phyloP scores from a whole-genome alignment of 1,139 yeast genomes.

The Candida glucosophila region DNA sequence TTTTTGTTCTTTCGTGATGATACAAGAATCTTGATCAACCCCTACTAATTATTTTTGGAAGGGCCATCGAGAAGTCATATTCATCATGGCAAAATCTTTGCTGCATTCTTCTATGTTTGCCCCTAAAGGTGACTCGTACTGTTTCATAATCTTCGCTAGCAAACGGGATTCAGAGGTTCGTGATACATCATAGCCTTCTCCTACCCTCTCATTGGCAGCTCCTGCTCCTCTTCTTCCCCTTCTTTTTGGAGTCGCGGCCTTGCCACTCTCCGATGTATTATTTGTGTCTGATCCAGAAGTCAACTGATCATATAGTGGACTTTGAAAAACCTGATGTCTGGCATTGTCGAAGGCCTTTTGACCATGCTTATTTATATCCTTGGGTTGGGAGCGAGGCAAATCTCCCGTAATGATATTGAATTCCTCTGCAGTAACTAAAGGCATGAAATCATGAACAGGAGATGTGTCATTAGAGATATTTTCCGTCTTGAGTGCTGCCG shows the following conservation, averaged over 20 bases:
- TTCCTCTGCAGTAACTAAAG: conserved; percentile 29
- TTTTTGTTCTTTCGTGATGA: background rate
- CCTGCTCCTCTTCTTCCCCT: conserved; percentile 16
- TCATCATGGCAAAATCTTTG: conserved; percentile 30
- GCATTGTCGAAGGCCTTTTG: conserved; percentile 9
- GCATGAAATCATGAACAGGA: conserved; percentile 39
- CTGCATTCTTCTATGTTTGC: conserved; percentile 27
- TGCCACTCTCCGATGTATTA: conserved; percentile 12
- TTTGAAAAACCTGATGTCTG: conserved; percentile 35
- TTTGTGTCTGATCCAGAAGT: conserved; percentile 39
- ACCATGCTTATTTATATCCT: conserved; percentile 17
- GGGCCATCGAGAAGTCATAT: conserved; percentile 32
- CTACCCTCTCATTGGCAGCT: conserved; percentile 12
- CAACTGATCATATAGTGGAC: conserved; percentile 29
- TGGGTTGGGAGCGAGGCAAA: conserved; percentile 17
- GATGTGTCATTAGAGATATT: conserved; percentile 7
- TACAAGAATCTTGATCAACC: background rate
- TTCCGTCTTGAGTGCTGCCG: background rate
- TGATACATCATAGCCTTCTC: conserved; percentile 6
- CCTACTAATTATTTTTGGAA: conserved; percentile 4
- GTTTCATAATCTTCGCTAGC: conserved; percentile 38
- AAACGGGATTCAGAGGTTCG: conserved; percentile 29
- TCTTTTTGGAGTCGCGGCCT: conserved; percentile 9
- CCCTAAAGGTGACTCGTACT: conserved; percentile 33
- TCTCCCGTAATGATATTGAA: conserved; percentile 36